Percentiles rank a stretch among this genome's conserved stretches.
Evolutionary conservation across 768 basidiomycete genomes (phyloP).

Genomic region (Exsudoporus frostii): DNA sequence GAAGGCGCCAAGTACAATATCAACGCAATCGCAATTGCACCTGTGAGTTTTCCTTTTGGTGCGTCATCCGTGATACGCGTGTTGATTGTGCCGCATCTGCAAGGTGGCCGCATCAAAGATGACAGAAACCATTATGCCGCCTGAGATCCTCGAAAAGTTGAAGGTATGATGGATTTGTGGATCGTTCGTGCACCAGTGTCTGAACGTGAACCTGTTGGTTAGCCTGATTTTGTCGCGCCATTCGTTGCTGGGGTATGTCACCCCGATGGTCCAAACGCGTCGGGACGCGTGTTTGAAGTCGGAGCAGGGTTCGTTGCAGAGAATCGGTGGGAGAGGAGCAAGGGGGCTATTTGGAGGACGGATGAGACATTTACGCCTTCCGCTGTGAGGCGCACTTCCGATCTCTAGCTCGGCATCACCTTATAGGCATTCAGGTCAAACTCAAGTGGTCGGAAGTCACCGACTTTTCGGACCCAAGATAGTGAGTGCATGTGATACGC

Average conservation of each 20-base stretch:
- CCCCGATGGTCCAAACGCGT: conserved; percentile 75
- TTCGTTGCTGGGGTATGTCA: conserved; percentile 87
- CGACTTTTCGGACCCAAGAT: conserved; percentile 69
- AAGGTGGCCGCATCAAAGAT: conserved; percentile 91
- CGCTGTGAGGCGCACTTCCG: conserved; percentile 53
- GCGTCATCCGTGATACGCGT: background rate
- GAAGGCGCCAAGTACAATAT: conserved; percentile 95
- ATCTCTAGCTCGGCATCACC: background rate
- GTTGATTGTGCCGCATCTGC: background rate
- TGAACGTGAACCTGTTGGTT: background rate
- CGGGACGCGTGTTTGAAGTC: conserved; percentile 84
- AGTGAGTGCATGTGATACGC: conserved; percentile 45
- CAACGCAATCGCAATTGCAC: conserved; percentile 82
- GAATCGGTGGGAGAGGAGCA: conserved; percentile 89
- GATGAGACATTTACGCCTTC: conserved; percentile 91
- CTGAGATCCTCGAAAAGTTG: conserved; percentile 87
- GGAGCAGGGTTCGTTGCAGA: conserved; percentile 92
- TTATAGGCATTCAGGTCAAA: conserved; percentile 54
- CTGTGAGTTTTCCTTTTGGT: conserved; percentile 49
- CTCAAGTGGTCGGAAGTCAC: conserved; percentile 78
- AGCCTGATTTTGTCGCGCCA: conserved; percentile 90
- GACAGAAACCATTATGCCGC: conserved; percentile 94
- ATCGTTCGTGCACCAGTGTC: background rate
- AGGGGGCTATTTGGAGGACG: conserved; percentile 85
- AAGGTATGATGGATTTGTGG: conserved; percentile 42